Percentiles rank a stretch among this genome's conserved stretches.
phyloP scores from a whole-genome alignment of 2,329 filamentous ascomycete species.

The Colletotrichum tofieldiae region DNA sequence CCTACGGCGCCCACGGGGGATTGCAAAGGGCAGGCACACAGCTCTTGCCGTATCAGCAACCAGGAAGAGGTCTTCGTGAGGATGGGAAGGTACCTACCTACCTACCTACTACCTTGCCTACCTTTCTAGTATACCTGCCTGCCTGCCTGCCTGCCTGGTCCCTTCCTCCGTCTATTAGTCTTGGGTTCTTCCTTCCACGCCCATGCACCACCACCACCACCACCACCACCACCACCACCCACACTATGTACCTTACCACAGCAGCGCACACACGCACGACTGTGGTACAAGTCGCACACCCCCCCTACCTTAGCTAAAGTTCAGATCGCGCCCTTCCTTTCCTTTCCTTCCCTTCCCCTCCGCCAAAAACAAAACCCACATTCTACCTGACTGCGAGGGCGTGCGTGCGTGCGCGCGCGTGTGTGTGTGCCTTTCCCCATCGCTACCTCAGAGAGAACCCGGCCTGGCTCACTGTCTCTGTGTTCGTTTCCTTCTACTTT shows the following conservation, averaged over 20 bases:
- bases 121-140: not conserved
- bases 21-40: not conserved
- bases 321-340: constrained; percentile 23
- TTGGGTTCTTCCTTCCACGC: not conserved
- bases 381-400: constrained; percentile 6
- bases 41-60: not conserved
- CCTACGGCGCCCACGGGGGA: not conserved
- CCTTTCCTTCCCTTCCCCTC: constrained; percentile 7
- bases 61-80: not conserved
- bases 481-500: constrained; percentile 50
- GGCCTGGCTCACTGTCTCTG: constrained; percentile 52
- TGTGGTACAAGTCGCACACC: not conserved
- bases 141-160: constrained; percentile 1
- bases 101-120: too few species aligned
- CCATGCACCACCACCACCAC: not conserved
- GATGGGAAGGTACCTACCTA: not conserved
- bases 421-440: constrained; percentile 14
- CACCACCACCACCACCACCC: not conserved
- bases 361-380: constrained; percentile 28
- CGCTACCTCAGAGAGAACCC: constrained; percentile 25
- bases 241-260: not conserved
- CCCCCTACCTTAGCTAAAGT: constrained; percentile 10
- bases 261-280: not conserved
- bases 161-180: not conserved
- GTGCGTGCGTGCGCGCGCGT: not conserved